phyloP scores from a whole-genome alignment of 768 basidiomycete genomes.

The Porpolomopsis calyptriformis region DNA sequence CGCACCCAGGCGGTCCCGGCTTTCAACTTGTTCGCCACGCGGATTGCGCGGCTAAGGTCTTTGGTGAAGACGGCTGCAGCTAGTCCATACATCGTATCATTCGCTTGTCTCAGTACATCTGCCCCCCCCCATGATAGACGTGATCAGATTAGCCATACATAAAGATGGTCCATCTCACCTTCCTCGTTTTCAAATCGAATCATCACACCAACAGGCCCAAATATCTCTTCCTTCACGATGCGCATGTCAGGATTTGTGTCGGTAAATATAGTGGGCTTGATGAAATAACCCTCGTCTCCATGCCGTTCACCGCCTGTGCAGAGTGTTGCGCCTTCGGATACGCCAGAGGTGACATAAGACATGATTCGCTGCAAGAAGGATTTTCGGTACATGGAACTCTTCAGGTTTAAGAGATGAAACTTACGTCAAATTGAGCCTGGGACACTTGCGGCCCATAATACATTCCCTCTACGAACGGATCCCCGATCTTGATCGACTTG shows the following conservation, averaged over 20 bases:
- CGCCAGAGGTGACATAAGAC: constrained; percentile 62
- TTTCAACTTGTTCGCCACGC: constrained; percentile 61
- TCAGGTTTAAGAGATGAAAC: too few relatives aligned
- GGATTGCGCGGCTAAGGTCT: constrained; percentile 64
- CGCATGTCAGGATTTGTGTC: constrained; percentile 52
- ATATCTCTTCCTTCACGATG: constrained; percentile 61
- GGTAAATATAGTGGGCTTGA: constrained; percentile 51
- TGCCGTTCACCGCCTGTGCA: constrained; percentile 48
- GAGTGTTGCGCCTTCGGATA: constrained; percentile 52
- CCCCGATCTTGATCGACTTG: constrained; percentile 49
- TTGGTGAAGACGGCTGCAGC: constrained; percentile 80
- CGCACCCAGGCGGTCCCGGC: constrained; percentile 72
- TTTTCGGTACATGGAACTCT: too few relatives aligned
- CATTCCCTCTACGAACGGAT: constrained; percentile 50
- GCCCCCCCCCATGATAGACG: constrained; percentile 24
- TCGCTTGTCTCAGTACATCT: constrained; percentile 64
- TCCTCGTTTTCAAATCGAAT: constrained; percentile 54
- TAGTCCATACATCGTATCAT: constrained; percentile 81
- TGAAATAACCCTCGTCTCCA: constrained; percentile 52
- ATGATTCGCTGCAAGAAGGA: constrained; percentile 42
- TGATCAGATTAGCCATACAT: not conserved
- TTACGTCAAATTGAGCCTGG: constrained; percentile 59
- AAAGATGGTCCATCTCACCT: constrained; percentile 15
- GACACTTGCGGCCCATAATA: constrained; percentile 78
- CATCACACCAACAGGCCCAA: constrained; percentile 64